These are phyloP conservation scores for Fagus crenata DNA, from an alignment of 306 rosid species.

Conservation along the genomic window DNA sequence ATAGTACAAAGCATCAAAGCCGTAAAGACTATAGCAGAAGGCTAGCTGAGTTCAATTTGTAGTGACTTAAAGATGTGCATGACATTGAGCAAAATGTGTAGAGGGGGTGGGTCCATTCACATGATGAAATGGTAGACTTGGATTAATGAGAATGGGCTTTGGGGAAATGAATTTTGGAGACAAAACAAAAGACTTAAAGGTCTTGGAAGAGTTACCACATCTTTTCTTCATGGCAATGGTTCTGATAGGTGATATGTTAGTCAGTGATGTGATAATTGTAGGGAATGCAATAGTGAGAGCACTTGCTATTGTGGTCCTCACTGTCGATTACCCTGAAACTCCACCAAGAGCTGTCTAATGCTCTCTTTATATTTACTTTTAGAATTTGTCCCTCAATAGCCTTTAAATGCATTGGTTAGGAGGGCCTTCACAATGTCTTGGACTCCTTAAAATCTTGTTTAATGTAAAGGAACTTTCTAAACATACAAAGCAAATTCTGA, in stretches of 20 bases:
- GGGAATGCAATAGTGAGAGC: constrained; percentile 16
- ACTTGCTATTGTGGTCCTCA: constrained; percentile 20
- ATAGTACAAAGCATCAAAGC: too few species aligned
- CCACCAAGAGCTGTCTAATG: constrained; percentile 25
- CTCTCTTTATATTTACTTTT: constrained; percentile 14
- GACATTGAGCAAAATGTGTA: not conserved
- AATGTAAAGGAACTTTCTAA: constrained; percentile 20
- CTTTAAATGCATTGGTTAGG: constrained; percentile 23
- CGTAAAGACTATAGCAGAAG: too few species aligned
- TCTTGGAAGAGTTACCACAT: not conserved
- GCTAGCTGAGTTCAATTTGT: not conserved
- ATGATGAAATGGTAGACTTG: too few species aligned
- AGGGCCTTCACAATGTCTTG: constrained; percentile 21
- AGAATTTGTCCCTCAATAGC: constrained; percentile 12
- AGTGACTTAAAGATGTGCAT: not conserved
- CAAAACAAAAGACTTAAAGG: not conserved
- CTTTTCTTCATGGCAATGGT: constrained; percentile 9
- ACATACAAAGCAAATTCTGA: constrained; percentile 17
- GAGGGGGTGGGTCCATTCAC: not conserved
- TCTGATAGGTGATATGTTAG: constrained; percentile 14
- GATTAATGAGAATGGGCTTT: too few species aligned
- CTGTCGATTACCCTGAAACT: constrained; percentile 9
- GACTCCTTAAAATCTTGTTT: constrained; percentile 30
- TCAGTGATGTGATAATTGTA: constrained; percentile 32
- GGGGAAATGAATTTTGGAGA: not conserved